phyloP scores from a whole-genome alignment of 2,329 filamentous ascomycete genomes.

The Fusarium sororula region DNA sequence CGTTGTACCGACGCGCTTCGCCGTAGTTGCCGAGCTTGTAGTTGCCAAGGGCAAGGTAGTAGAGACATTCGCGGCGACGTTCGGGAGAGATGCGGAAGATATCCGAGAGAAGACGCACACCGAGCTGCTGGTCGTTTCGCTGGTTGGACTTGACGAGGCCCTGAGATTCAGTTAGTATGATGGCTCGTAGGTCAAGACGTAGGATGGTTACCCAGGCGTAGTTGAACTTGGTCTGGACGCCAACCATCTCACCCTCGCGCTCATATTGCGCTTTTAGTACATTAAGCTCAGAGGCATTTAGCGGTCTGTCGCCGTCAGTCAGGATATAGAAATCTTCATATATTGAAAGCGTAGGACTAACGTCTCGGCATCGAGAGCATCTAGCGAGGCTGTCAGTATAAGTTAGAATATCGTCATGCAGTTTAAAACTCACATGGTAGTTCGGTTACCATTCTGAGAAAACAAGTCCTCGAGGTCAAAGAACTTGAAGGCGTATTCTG shows the following conservation, averaged over 20 bases:
- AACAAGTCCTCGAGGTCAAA: not conserved
- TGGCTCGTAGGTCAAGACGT: not conserved
- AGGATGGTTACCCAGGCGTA: slow-evolving; percentile 83
- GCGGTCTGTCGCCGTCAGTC: slow-evolving; percentile 65
- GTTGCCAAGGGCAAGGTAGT: slow-evolving; percentile 96
- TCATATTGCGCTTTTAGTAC: slow-evolving; percentile 95
- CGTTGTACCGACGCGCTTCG: slow-evolving; percentile 94
- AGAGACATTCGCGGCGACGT: slow-evolving; percentile 95
- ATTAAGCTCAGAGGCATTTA: slow-evolving; percentile 91
- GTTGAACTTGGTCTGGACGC: slow-evolving; percentile 99
- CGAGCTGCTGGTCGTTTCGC: slow-evolving; percentile 90
- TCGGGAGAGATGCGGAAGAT: slow-evolving; percentile 96
- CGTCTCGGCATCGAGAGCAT: slow-evolving; percentile 98
- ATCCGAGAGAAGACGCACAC: slow-evolving; percentile 90
- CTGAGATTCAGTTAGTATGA: slow-evolving; percentile 46
- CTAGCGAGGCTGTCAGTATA: slow-evolving; percentile 57
- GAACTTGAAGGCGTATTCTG: not conserved
- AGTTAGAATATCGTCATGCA: not conserved
- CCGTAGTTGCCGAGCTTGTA: slow-evolving; percentile 99
- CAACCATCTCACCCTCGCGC: slow-evolving; percentile 96
- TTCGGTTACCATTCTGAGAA: slow-evolving; percentile 56
- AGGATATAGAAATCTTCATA: not conserved
- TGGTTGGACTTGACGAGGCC: slow-evolving; percentile 92
- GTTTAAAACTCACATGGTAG: slow-evolving; percentile 56
- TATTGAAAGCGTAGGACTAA: slow-evolving; percentile 52